phyloP scores from a whole-genome alignment of 495 filamentous ascomycete genomes.

The Alectoria sarmentosa region DNA sequence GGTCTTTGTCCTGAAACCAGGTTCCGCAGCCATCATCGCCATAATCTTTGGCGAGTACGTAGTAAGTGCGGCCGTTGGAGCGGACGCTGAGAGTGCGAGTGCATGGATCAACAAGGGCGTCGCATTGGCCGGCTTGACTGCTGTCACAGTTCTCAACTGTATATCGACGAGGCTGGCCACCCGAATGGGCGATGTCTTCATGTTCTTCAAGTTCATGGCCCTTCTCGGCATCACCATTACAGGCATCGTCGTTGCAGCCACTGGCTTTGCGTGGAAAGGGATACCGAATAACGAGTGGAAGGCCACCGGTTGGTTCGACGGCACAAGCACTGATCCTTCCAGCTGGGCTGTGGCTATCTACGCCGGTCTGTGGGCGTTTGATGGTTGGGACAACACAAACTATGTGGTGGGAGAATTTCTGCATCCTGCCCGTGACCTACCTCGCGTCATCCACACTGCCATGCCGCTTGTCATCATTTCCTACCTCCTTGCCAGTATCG shows the following conservation, averaged over 20 bases:
- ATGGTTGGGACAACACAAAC: constrained; percentile 99
- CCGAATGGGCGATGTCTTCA: constrained; percentile 77
- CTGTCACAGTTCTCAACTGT: constrained; percentile 81
- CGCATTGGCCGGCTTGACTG: constrained; percentile 64
- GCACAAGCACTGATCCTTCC: constrained; percentile 68
- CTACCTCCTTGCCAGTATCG: constrained; percentile 84
- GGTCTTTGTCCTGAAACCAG: constrained; percentile 88
- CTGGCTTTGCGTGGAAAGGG: constrained; percentile 70
- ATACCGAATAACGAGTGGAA: constrained; percentile 83
- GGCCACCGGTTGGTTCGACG: constrained; percentile 78
- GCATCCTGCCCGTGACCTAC: constrained; percentile 81
- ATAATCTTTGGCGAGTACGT: constrained; percentile 98
- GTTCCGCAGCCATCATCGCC: constrained; percentile 85
- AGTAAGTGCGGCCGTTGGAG: constrained; percentile 74
- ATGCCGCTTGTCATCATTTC: constrained; percentile 89
- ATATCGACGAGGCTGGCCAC: constrained; percentile 83
- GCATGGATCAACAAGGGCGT: constrained; percentile 89
- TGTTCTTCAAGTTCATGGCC: constrained; percentile 94
- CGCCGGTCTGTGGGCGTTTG: constrained; percentile 94
- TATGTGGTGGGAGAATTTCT: constrained; percentile 96
- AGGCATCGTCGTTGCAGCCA: constrained; percentile 83
- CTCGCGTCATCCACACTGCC: constrained; percentile 91
- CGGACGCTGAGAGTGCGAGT: constrained; percentile 67
- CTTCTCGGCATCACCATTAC: constrained; percentile 80
- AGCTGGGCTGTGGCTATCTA: constrained; percentile 90